Percentiles rank a stretch among this genome's conserved stretches.
These are phyloP conservation scores for Aspergillus intermedius DNA, from an alignment of 2,329 filamentous ascomycete species.

Conservation along the genomic window DNA sequence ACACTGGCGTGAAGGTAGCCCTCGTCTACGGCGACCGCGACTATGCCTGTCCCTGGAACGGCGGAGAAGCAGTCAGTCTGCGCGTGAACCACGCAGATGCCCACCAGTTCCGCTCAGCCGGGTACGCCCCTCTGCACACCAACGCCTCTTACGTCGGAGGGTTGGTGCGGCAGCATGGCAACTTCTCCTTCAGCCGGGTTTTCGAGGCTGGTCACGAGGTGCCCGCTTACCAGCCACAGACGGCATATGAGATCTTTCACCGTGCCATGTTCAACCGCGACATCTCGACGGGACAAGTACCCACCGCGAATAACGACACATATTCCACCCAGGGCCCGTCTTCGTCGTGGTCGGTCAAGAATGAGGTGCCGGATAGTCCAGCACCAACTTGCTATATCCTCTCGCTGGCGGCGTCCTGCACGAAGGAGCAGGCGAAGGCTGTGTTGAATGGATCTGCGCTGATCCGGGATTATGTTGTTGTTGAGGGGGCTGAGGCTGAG, in stretches of 20 bases:
- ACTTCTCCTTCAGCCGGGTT: slow-evolving; percentile 45
- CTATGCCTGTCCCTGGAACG: slow-evolving; percentile 53
- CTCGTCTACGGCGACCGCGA: slow-evolving; percentile 55
- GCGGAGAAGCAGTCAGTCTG: slow-evolving; percentile 48
- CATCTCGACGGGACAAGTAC: slow-evolving; percentile 48
- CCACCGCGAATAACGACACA: slow-evolving; percentile 25
- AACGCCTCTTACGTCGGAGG: slow-evolving; percentile 41
- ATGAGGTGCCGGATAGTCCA: slow-evolving; percentile 36
- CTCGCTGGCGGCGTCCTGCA: slow-evolving; percentile 35
- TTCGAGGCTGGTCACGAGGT: slow-evolving; percentile 46
- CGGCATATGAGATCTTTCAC: slow-evolving; percentile 49
- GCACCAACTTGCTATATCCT: slow-evolving; percentile 43
- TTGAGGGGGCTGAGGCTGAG: slow-evolving; percentile 17
- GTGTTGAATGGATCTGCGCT: slow-evolving; percentile 41
- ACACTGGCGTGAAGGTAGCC: slow-evolving; percentile 51
- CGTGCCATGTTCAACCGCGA: slow-evolving; percentile 47
- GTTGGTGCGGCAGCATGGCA: slow-evolving; percentile 42
- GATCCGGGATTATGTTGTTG: slow-evolving; percentile 43
- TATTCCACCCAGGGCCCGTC: slow-evolving; percentile 37
- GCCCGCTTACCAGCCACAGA: slow-evolving; percentile 51
- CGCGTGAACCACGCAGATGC: slow-evolving; percentile 42
- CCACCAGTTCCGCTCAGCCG: slow-evolving; percentile 43
- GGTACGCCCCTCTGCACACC: slow-evolving; percentile 43
- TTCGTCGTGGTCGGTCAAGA: slow-evolving; percentile 41
- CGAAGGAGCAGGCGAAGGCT: slow-evolving; percentile 37